Evolutionary conservation across 2,329 filamentous ascomycete genomes (phyloP), one percentile per base, ranked within the genome.

Genomic region (Diaporthe vaccinii): DNA sequence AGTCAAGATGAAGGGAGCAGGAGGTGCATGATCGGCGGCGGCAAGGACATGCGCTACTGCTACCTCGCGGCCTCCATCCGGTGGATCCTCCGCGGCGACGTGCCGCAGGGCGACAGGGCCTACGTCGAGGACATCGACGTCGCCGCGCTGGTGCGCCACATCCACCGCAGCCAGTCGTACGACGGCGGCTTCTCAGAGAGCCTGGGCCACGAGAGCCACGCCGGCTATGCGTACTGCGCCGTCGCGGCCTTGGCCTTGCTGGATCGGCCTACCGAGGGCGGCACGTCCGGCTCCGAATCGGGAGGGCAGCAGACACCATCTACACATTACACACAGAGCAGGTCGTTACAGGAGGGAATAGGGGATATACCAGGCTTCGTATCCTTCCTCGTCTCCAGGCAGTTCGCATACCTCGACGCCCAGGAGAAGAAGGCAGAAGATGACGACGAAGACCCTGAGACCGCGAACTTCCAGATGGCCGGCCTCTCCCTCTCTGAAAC

Each of bases 191-290:
- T 98, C 77, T 92, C 93, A 3, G 95, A 97, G 82, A 92, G 91
- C 49, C 92, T 93, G 0, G 92, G 91, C 76, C 93, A 95, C 76
- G 96, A 98, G 85, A 93, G 95, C 46, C 95, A 98, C 81, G 94
- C 95, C 79, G 97, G 97, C 28, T 96, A 98, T 83, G 95, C 95
- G 14, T 98, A 96, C 86, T 98, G 95, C 83, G 95, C 93, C 10
- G 89, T 98, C 72, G 92, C 91, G 15, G 93, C 95, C 6, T 86
- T 98, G 7, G 90, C 91, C 2, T 90, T 98, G 68, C 87, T 98
- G n/a, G 90, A 91, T 76, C 90, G 91, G 15, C 87, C 93, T 1
- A 84, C 86, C 1, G 82, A 85, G 72, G 80, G 80, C 68, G 77
- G 79, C 4, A 77, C 25, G 34, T 20, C 15, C 9, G 15, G 17